Evolutionary conservation across 164 flowering plant species (phyloP).

Genomic region (Magnolia sinica): DNA sequence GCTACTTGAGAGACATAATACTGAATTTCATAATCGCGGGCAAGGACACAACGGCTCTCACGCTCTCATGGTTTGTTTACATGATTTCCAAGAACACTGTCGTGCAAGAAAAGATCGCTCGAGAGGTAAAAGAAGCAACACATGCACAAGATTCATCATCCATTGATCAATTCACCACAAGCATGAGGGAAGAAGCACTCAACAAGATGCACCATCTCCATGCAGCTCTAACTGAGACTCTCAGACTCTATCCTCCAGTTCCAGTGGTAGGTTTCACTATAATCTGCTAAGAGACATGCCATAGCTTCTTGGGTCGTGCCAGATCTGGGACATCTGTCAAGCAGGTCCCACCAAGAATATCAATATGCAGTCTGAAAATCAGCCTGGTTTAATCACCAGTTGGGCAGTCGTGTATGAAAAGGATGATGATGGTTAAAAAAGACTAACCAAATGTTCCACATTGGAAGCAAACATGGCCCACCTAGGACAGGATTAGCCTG

Average conservation of each 20-base stretch:
- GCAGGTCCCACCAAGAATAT: too few relatives aligned
- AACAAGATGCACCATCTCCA: constrained; percentile 84
- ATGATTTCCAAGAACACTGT: constrained; percentile 59
- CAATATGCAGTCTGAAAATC: neutral
- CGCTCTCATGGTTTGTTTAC: constrained; percentile 74
- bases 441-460: too few relatives aligned
- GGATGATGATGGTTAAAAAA: too few relatives aligned
- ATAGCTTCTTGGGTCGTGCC: neutral
- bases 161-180: constrained; percentile 34
- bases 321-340: neutral
- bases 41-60: constrained; percentile 52
- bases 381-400: neutral
- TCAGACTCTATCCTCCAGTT: constrained; percentile 83
- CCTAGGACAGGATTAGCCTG: too few relatives aligned
- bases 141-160: neutral
- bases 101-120: constrained; percentile 50
- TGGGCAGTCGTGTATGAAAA: neutral
- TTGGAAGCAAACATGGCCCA: too few relatives aligned
- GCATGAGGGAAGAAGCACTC: constrained; percentile 48
- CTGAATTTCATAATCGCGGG: constrained; percentile 65
- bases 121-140: constrained; percentile 39
- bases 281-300: neutral
- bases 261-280: constrained; percentile 49
- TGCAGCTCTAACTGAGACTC: constrained; percentile 80
- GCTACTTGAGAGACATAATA: constrained; percentile 58